Percentiles rank a stretch among this genome's conserved stretches.
Evolutionary conservation across 1,284 basidiomycete species (phyloP).

Genomic region (Entoloma clypeatum): DNA sequence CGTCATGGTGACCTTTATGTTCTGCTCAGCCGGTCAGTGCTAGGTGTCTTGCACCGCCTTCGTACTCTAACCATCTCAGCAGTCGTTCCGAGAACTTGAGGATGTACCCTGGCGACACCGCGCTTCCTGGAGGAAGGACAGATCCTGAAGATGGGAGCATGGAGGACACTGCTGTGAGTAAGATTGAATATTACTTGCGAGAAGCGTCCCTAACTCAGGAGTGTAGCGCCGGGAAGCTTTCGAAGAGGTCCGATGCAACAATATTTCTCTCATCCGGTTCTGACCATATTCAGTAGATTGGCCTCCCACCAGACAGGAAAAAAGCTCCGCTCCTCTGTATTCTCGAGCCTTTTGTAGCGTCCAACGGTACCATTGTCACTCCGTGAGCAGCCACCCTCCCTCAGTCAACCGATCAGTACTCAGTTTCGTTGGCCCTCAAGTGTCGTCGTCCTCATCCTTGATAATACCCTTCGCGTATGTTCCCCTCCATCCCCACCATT

Average conservation of each 20-base stretch:
- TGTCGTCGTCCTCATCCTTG: conserved; percentile 77
- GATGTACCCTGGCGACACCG: conserved; percentile 80
- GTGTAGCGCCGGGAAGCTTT: conserved; percentile 53
- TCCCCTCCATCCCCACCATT: neutral
- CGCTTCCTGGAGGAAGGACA: conserved; percentile 78
- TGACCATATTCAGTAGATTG: conserved; percentile 51
- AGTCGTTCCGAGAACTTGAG: conserved; percentile 71
- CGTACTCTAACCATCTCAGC: neutral
- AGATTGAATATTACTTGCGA: neutral
- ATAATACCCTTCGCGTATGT: conserved; percentile 60
- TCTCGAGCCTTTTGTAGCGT: conserved; percentile 73
- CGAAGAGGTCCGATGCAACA: conserved; percentile 29
- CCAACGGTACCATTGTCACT: conserved; percentile 70
- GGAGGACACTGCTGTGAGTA: conserved; percentile 76
- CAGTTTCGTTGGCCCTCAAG: conserved; percentile 33
- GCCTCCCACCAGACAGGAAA: conserved; percentile 64
- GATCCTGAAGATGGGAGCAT: conserved; percentile 63
- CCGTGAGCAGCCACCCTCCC: conserved; percentile 50
- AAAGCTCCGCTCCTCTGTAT: conserved; percentile 72
- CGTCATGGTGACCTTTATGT: conserved; percentile 80
- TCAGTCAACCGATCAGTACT: neutral
- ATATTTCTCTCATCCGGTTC: neutral
- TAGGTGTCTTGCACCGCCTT: conserved; percentile 1
- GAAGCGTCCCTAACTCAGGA: neutral
- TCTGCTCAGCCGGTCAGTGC: conserved; percentile 64